Conservation (phyloP, 148 eudicot genomes). For the Talinum fruticosum region DNA sequence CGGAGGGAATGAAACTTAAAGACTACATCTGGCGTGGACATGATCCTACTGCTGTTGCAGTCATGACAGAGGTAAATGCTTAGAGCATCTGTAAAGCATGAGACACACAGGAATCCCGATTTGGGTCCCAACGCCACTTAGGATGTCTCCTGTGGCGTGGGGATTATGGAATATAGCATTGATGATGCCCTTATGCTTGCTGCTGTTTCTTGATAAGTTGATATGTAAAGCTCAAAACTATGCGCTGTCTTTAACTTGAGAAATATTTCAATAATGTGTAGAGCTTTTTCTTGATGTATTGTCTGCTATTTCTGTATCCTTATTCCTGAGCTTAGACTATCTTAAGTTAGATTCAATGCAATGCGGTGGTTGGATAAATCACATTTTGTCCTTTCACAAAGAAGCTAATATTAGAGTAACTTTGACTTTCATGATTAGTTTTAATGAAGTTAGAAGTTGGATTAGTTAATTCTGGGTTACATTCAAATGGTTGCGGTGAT, state of each 20-base stretch:
- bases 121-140: too few relatives aligned
- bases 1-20: conserved; percentile 92
- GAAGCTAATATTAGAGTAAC: neutral
- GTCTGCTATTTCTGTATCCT: too few relatives aligned
- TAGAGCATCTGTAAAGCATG: neutral
- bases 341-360: neutral
- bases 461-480: neutral
- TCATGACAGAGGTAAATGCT: conserved; percentile 84
- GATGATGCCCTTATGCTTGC: too few relatives aligned
- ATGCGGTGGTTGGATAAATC: too few relatives aligned
- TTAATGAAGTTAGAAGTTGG: neutral
- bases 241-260: too few relatives aligned
- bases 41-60: conserved; percentile 98
- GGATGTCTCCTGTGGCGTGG: too few relatives aligned
- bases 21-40: conserved; percentile 99
- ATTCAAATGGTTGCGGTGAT: neutral
- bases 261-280: too few relatives aligned
- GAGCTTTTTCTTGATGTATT: too few relatives aligned
- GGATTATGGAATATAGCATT: too few relatives aligned
- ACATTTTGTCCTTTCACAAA: neutral
- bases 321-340: too few relatives aligned
- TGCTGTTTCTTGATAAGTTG: too few relatives aligned
- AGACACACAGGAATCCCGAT: neutral
- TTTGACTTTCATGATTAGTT: neutral
- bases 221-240: too few relatives aligned